Conservation (phyloP, 2,329 filamentous ascomycete genomes). For the Pestalotiopsis sp. region DNA sequence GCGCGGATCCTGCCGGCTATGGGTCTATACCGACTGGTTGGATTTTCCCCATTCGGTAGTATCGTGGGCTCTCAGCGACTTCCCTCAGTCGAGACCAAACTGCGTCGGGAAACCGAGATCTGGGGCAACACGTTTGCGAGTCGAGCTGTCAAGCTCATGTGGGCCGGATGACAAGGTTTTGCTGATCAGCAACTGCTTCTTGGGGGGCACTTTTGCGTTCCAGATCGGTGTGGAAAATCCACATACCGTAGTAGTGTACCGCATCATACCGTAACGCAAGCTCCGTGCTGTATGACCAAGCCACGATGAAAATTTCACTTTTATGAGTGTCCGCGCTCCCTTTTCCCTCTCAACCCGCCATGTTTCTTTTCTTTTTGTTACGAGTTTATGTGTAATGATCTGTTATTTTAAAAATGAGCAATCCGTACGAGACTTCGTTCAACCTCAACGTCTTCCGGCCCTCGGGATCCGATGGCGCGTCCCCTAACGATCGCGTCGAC, state of each 20-base stretch:
- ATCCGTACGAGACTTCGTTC: neutral
- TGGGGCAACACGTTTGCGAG: neutral
- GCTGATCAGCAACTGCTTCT: neutral
- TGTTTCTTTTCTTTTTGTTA: neutral
- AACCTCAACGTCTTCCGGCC: neutral
- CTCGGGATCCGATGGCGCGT: neutral
- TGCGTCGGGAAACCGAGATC: neutral
- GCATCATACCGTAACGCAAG: neutral
- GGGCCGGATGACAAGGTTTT: neutral
- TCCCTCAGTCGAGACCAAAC: neutral
- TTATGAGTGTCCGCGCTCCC: neutral
- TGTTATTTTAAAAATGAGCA: neutral
- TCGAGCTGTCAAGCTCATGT: neutral
- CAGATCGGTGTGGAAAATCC: neutral
- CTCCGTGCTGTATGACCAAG: neutral
- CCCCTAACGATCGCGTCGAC: neutral
- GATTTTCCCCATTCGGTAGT: neutral
- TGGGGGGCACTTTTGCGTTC: neutral
- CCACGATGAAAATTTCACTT: neutral
- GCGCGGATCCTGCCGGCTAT: neutral
- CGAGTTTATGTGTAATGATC: too few relatives aligned
- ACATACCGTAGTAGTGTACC: neutral
- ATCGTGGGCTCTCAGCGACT: neutral
- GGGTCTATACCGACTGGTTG: slow-evolving; percentile 1
- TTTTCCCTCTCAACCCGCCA: neutral